phyloP scores from a whole-genome alignment of 2,329 filamentous ascomycete species.

The Diplodia seriata region DNA sequence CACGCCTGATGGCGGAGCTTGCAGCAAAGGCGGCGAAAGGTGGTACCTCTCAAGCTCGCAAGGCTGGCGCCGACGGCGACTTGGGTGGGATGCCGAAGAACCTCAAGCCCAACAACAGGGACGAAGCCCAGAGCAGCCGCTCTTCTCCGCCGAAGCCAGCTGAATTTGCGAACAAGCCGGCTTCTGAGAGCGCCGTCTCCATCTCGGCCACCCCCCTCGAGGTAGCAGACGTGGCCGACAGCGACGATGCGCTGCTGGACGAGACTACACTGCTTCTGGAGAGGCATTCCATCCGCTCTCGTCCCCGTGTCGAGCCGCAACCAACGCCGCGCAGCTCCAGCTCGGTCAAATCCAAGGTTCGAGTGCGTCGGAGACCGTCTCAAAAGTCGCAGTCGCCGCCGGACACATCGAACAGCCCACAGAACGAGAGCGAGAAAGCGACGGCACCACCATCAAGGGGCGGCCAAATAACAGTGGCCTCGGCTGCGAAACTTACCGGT shows the following conservation, averaged over 20 bases:
- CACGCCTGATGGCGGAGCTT: slow-evolving; percentile 61
- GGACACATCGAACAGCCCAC: slow-evolving; percentile 38
- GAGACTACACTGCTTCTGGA: slow-evolving; percentile 17
- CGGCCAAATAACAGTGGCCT: background rate
- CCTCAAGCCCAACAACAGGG: slow-evolving; percentile 27
- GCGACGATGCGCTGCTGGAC: slow-evolving; percentile 17
- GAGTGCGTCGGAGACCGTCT: slow-evolving; percentile 40
- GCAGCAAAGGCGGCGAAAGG: slow-evolving; percentile 22
- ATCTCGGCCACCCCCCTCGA: slow-evolving; percentile 13
- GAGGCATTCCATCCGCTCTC: slow-evolving; percentile 11
- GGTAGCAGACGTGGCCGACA: slow-evolving; percentile 6
- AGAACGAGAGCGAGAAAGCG: slow-evolving; percentile 33
- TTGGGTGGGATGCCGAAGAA: slow-evolving; percentile 27
- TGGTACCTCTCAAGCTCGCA: slow-evolving; percentile 12
- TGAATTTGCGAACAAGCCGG: background rate
- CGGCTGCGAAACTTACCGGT: background rate
- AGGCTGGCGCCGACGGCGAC: slow-evolving; percentile 5
- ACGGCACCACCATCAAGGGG: slow-evolving; percentile 29
- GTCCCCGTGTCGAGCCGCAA: slow-evolving; percentile 1
- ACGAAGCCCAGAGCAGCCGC: background rate
- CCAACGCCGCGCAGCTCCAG: slow-evolving; percentile 5
- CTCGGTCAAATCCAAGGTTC: slow-evolving; percentile 45
- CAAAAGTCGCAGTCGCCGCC: slow-evolving; percentile 36
- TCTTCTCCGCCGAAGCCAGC: slow-evolving; percentile 16
- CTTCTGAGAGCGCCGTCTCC: background rate